Evolutionary conservation across 2,329 filamentous ascomycete genomes (phyloP).

Genomic region (Colletotrichum sp.): DNA sequence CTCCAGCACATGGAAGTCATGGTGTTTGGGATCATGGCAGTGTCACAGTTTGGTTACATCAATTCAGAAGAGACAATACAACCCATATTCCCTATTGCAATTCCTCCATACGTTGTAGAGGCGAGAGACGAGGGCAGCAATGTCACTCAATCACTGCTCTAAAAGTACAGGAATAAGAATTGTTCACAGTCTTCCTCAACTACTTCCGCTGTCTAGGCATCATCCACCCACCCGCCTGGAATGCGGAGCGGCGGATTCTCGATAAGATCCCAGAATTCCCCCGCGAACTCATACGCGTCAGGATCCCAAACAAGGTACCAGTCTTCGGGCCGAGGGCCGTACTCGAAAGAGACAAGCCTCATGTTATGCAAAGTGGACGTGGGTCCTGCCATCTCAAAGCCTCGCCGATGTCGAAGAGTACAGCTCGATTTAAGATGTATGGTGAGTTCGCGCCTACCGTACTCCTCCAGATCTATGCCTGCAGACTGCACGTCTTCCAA

Average conservation of each 20-base stretch:
- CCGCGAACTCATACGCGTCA: background rate
- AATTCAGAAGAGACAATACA: background rate
- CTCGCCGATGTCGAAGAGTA: background rate
- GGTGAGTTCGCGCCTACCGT: background rate
- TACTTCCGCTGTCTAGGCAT: background rate
- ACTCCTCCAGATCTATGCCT: background rate
- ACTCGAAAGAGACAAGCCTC: background rate
- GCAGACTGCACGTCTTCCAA: background rate
- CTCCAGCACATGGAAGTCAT: no score
- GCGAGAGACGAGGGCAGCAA: background rate
- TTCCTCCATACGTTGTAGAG: background rate
- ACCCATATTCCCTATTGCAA: accelerated
- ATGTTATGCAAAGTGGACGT: background rate
- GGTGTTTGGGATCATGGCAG: no score
- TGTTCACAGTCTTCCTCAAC: background rate
- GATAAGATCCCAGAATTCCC: background rate
- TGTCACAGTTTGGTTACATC: background rate
- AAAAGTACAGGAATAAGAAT: background rate
- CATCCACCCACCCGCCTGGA: background rate
- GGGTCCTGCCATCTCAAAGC: no score
- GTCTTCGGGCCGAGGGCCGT: background rate
- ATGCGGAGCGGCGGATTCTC: background rate
- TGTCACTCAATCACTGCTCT: accelerated
- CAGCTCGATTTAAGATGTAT: background rate
- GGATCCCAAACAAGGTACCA: background rate